Evolutionary conservation across 2,329 filamentous ascomycete species (phyloP), one percentile per base, ranked within the genome.

Genomic region (Fusarium brevicatenulatum): DNA sequence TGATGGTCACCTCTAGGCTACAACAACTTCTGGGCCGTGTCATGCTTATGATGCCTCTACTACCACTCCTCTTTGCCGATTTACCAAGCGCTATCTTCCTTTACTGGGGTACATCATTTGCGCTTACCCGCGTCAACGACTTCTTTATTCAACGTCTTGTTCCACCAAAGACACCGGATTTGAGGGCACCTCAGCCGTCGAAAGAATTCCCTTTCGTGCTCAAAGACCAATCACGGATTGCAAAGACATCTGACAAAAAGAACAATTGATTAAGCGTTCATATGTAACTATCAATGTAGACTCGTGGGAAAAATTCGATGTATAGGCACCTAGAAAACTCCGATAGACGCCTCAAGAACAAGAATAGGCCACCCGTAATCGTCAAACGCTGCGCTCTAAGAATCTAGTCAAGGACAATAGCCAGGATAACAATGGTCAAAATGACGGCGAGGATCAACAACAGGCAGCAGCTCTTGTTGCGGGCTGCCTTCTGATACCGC

Each of bases 381-480:
- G 28, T 54, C 54, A 64, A 55, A 70, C 49, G 63, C 64, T 70
- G 47, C 55, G 61, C 62, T 75, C 59, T 64, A 56, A 43, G 52
- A 52, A 40, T 68, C 70, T 78, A 97, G 65, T 93, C 92, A 77
- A 97, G 81, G 57, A 95, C 91, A 58, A 95, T 93, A 19, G 96
- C 97, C 76, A 99, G 84, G 67, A 99, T 87, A 49, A 99, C 91
- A 76, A 99, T 94, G 7, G 94, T 92, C 78, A 98, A 82, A 67
- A 99, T 96, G 53, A 99, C 90, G 3, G 93, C 92, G 78, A 99
- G 82, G 68, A 99, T 95, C 56, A 99, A 83, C 78, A 99, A 83
- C 80, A 99, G 84, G 81, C 95, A 98, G 81, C 95, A 99, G 44
- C 94, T 93, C 87, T 97, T 98, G 83, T 94, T 96, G 73, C 97